A percentile compares a stretch with the other conserved stretches of the same genome.
These are phyloP conservation scores for Cyclotella kingstonii DNA, from an alignment of 108 stramenopile species.

Conservation along the genomic window DNA sequence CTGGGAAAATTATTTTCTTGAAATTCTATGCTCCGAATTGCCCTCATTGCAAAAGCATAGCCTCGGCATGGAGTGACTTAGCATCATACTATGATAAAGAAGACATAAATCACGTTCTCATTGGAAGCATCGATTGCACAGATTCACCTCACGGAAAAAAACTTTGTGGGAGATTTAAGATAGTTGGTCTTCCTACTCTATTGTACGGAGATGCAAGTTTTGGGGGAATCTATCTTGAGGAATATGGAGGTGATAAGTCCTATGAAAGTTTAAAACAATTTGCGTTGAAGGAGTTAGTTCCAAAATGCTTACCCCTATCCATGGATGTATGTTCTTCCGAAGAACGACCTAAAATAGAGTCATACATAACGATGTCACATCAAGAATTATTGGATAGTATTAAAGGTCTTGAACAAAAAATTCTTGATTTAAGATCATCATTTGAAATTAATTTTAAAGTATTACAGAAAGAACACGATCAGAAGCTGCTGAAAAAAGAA, in stretches of 20 bases:
- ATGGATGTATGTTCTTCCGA: conserved; percentile 55
- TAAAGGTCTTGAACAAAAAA: conserved; percentile 15
- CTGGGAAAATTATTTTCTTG: conserved; percentile 39
- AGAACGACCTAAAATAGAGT: conserved; percentile 28
- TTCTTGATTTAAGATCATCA: conserved; percentile 6
- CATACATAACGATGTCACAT: conserved; percentile 39
- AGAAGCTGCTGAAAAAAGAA: conserved; percentile 13
- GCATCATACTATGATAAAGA: conserved; percentile 31
- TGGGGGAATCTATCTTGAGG: conserved; percentile 53
- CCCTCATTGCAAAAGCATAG: conserved; percentile 44
- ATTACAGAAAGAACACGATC: conserved; percentile 27
- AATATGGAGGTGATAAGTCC: conserved; percentile 46
- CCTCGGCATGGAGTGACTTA: conserved; percentile 39
- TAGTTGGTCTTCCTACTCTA: conserved; percentile 57
- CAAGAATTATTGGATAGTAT: conserved; percentile 26
- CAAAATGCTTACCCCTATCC: conserved; percentile 48
- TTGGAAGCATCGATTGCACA: conserved; percentile 43
- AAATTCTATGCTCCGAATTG: conserved; percentile 44
- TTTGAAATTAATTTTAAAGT: conserved; percentile 14
- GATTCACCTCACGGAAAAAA: conserved; percentile 39
- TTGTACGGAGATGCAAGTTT: conserved; percentile 52
- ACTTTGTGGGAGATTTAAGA: conserved; percentile 33
- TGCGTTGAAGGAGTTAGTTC: conserved; percentile 41
- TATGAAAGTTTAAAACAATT: conserved; percentile 48
- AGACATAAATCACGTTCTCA: conserved; percentile 19